These are phyloP conservation scores for Candida endomychidarum DNA, from an alignment of 805 yeast genomes.

Conservation along the genomic window DNA sequence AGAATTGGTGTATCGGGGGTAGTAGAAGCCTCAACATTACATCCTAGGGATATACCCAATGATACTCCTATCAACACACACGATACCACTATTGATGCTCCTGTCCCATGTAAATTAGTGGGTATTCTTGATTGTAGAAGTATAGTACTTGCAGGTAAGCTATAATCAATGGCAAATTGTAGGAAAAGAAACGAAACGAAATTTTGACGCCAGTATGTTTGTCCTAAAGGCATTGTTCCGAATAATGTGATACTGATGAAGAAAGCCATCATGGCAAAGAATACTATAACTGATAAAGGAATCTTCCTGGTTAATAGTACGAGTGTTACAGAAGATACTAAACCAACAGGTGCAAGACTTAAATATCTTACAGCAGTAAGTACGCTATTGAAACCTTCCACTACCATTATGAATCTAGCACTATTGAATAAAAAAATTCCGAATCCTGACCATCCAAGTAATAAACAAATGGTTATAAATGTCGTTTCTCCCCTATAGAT, in stretches of 20 bases:
- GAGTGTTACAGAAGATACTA: constrained; percentile 52
- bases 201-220: constrained; percentile 59
- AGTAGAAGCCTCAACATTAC: background rate
- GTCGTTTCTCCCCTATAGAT: constrained; percentile 46
- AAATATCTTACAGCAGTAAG: constrained; percentile 27
- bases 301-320: constrained; percentile 44
- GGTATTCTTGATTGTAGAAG: constrained; percentile 1
- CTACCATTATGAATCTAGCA: constrained; percentile 42
- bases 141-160: background rate
- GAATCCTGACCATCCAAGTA: constrained; percentile 74
- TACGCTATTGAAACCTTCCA: constrained; percentile 14
- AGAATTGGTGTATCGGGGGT: background rate
- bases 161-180: constrained; percentile 1
- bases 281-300: constrained; percentile 50
- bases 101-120: background rate
- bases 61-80: background rate
- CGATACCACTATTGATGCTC: background rate
- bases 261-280: constrained; percentile 54
- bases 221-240: constrained; percentile 56
- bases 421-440: constrained; percentile 68
- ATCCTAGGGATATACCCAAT: background rate
- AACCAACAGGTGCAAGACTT: constrained; percentile 46
- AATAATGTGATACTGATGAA: constrained; percentile 49
- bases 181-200: constrained; percentile 24
- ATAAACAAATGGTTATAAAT: constrained; percentile 50